Percentiles rank a stretch among this genome's conserved stretches.
Evolutionary conservation across 345 rosid species (phyloP).

Genomic region (Dimocarpus longan): DNA sequence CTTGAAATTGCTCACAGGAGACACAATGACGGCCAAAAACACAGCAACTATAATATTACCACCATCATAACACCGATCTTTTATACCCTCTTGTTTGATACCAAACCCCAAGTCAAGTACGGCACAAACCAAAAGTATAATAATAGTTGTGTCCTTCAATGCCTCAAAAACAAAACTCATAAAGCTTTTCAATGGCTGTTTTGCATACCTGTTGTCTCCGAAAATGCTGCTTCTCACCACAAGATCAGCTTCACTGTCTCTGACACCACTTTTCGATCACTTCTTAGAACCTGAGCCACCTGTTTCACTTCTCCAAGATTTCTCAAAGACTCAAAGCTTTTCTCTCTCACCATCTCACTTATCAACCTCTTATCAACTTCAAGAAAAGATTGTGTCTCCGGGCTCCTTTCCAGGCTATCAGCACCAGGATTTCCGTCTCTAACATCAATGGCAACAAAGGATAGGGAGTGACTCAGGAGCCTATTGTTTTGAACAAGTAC

Average conservation of each 20-base stretch:
- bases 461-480: constrained; percentile 21
- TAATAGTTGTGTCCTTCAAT: constrained; percentile 29
- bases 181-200: constrained; percentile 28
- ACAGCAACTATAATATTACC: constrained; percentile 19
- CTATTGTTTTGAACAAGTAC: constrained; percentile 2
- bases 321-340: constrained; percentile 13
- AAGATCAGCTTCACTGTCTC: constrained; percentile 19
- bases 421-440: neutral
- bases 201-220: constrained; percentile 20
- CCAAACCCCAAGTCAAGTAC: constrained; percentile 33
- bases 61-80: constrained; percentile 29
- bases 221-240: constrained; percentile 21
- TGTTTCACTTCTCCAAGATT: constrained; percentile 30
- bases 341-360: constrained; percentile 26
- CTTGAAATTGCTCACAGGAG: constrained; percentile 15
- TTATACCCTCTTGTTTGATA: constrained; percentile 28
- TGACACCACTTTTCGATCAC: constrained; percentile 26
- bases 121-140: constrained; percentile 38
- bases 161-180: constrained; percentile 32
- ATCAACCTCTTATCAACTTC: constrained; percentile 21
- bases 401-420: neutral
- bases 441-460: constrained; percentile 30
- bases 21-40: constrained; percentile 11
- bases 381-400: neutral
- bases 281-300: constrained; percentile 22